A percentile compares a stretch with the other conserved stretches of the same genome.
phyloP scores from a whole-genome alignment of 805 yeast genomes.

The Candida sanyiensis region DNA sequence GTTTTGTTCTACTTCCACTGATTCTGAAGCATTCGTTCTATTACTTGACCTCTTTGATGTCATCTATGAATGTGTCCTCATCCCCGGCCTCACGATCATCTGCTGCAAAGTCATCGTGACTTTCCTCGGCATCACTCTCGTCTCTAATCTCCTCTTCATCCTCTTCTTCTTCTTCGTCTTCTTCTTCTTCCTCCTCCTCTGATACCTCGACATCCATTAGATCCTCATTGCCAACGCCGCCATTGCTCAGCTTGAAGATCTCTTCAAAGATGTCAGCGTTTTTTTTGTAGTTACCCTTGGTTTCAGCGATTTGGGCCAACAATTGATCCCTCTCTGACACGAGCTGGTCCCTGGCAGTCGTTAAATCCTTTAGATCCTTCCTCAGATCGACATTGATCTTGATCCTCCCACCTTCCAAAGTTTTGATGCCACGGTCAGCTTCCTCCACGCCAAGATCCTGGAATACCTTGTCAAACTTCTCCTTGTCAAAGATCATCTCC shows the following conservation, averaged over 20 bases:
- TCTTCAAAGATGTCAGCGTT: conserved; percentile 9
- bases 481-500: neutral
- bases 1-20: too few species aligned
- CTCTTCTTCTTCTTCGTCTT: conserved; percentile 21
- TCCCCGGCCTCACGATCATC: too few species aligned
- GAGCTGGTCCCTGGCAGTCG: conserved; percentile 2
- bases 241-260: conserved; percentile 7
- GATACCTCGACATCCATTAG: neutral
- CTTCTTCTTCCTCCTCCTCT: neutral
- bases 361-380: conserved; percentile 5
- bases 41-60: too few species aligned
- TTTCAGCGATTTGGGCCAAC: conserved; percentile 10
- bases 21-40: too few species aligned
- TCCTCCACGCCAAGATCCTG: conserved; percentile 5
- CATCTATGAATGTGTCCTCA: too few species aligned
- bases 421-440: conserved; percentile 1
- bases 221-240: conserved; percentile 3
- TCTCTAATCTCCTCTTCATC: neutral
- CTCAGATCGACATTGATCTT: neutral
- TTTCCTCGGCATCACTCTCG: neutral
- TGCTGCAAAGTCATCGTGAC: neutral
- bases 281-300: conserved; percentile 4
- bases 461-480: conserved; percentile 6
- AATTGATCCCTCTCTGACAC: conserved; percentile 2
- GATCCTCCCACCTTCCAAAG: neutral